phyloP scores from a whole-genome alignment of 148 eudicot genomes.

The Rhododendron griersonianum region DNA sequence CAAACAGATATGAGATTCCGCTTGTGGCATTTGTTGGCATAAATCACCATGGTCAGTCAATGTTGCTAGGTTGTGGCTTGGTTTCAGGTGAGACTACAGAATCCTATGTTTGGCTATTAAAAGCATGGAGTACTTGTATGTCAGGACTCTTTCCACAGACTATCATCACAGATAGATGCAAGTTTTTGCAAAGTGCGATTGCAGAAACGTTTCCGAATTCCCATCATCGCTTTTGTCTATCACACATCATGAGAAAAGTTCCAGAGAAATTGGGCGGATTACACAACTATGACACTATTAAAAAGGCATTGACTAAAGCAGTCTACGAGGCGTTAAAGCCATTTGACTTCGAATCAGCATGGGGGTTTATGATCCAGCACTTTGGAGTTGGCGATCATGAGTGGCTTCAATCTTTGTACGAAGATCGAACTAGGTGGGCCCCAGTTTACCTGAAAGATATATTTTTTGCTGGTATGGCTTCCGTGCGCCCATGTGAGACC shows the following conservation, averaged over 20 bases:
- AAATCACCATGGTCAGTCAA: constrained; percentile 72
- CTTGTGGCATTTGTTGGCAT: constrained; percentile 67
- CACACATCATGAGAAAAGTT: constrained; percentile 58
- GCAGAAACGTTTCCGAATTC: constrained; percentile 56
- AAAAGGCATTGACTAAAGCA: constrained; percentile 41
- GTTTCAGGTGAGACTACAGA: constrained; percentile 50
- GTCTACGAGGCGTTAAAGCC: constrained; percentile 59
- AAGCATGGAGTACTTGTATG: constrained; percentile 54
- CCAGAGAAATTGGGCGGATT: constrained; percentile 73
- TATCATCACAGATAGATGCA: constrained; percentile 60
- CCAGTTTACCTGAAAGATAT: constrained; percentile 67
- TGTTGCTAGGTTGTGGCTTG: constrained; percentile 68
- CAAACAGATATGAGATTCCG: constrained; percentile 59
- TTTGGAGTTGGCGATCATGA: constrained; percentile 51
- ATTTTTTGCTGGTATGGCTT: constrained; percentile 64
- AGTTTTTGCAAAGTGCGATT: constrained; percentile 44
- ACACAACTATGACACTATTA: constrained; percentile 49
- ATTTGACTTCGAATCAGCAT: constrained; percentile 64
- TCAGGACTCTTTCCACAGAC: constrained; percentile 56
- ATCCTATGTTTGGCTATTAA: constrained; percentile 66
- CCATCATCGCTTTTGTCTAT: constrained; percentile 54
- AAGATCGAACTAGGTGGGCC: constrained; percentile 71
- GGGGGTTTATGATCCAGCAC: constrained; percentile 58
- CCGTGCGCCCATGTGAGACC: constrained; percentile 38
- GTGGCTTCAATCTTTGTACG: constrained; percentile 61